Conservation (phyloP, 345 rosid species). For the Gossypium mustelinum region DNA sequence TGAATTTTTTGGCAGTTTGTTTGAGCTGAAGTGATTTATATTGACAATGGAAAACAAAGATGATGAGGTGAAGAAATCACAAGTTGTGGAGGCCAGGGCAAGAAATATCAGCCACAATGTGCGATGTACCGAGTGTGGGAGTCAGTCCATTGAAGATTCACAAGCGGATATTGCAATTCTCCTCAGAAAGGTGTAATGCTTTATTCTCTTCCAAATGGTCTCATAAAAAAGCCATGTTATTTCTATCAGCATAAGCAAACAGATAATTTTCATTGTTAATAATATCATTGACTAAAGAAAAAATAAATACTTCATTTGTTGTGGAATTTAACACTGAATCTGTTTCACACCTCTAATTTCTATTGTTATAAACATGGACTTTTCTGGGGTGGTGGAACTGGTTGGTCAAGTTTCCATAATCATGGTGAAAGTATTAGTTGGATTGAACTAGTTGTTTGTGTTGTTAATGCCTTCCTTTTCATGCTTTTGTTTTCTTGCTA, state of each 20-base stretch:
- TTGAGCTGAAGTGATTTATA: not conserved
- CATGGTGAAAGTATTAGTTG: not conserved
- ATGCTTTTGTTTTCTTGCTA: not conserved
- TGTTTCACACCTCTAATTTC: not conserved
- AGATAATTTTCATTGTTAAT: conserved; percentile 4
- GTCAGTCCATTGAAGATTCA: conserved; percentile 97
- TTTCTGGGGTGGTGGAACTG: not conserved
- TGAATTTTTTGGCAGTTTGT: conserved; percentile 5
- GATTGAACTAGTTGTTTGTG: not conserved
- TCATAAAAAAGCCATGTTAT: not conserved
- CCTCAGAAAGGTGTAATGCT: conserved; percentile 61
- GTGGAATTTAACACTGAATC: not conserved
- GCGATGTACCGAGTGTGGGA: conserved; percentile 95
- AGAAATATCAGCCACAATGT: conserved; percentile 91
- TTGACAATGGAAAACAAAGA: conserved; percentile 48
- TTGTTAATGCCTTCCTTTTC: not conserved
- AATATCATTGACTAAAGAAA: not conserved
- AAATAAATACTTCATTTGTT: too few species aligned
- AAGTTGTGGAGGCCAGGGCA: conserved; percentile 74
- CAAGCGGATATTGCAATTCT: conserved; percentile 95
- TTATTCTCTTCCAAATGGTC: conserved; percentile 15
- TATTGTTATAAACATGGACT: not conserved
- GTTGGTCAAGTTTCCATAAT: not conserved
- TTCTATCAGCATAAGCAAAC: not conserved
- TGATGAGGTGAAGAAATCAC: conserved; percentile 59